These are phyloP conservation scores for Colletotrichum abscissum DNA, from an alignment of 2,329 filamentous ascomycete species.

Conservation along the genomic window DNA sequence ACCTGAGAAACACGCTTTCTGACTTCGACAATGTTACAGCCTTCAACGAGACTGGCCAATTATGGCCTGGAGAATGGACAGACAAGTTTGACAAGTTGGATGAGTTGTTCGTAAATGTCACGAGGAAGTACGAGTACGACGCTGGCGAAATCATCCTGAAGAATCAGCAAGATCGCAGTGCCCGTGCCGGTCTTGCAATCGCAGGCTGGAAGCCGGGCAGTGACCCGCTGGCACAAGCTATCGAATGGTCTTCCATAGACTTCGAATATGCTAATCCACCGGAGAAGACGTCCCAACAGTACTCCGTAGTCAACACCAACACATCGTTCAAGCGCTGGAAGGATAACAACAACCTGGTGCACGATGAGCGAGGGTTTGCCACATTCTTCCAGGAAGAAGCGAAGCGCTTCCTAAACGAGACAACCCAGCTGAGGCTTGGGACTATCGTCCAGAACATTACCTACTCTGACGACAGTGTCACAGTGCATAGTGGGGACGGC, in stretches of 20 bases:
- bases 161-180: constrained; percentile 71
- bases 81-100: constrained; percentile 56
- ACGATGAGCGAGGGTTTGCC: constrained; percentile 71
- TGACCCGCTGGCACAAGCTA: constrained; percentile 66
- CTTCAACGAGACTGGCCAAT: constrained; percentile 67
- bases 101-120: constrained; percentile 43
- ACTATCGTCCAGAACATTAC: constrained; percentile 66
- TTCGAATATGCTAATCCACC: constrained; percentile 70
- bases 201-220: constrained; percentile 71
- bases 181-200: constrained; percentile 68
- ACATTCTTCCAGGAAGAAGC: constrained; percentile 68
- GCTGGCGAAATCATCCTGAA: constrained; percentile 68
- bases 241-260: constrained; percentile 70
- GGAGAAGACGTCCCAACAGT: constrained; percentile 66
- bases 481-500: constrained; percentile 62
- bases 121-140: constrained; percentile 56
- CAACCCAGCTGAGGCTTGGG: constrained; percentile 70
- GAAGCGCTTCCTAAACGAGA: constrained; percentile 62
- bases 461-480: constrained; percentile 64
- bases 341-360: constrained; percentile 70
- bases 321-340: constrained; percentile 71
- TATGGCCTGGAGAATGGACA: constrained; percentile 62
- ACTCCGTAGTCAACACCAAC: constrained; percentile 67
- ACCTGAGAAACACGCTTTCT: constrained; percentile 66
- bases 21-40: constrained; percentile 69